Evolutionary conservation across 2,329 filamentous ascomycete genomes (phyloP).

Genomic region (Phialophora macrospora): DNA sequence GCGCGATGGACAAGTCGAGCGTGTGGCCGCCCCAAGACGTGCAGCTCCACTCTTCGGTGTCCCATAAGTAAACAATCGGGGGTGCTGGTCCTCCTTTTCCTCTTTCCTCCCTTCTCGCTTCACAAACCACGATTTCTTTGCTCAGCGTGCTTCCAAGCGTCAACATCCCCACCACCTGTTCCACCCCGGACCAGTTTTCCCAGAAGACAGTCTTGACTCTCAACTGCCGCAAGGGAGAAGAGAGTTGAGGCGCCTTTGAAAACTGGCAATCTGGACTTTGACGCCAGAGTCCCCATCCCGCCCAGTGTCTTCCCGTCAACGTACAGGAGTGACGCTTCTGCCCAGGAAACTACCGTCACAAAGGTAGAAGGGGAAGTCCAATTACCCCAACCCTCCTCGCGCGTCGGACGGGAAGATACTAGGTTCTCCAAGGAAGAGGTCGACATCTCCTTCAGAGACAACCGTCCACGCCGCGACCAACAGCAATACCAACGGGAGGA

Average conservation of each 20-base stretch:
- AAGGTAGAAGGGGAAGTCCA: conserved; percentile 90
- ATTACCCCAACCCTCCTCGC: conserved; percentile 67
- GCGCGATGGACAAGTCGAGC: conserved; percentile 6
- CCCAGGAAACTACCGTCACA: conserved; percentile 66
- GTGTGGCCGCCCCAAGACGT: not conserved
- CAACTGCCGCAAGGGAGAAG: conserved; percentile 41
- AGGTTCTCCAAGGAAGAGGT: conserved; percentile 76
- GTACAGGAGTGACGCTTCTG: conserved; percentile 78
- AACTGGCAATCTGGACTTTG: conserved; percentile 42
- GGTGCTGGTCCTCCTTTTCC: not conserved
- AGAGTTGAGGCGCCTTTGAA: conserved; percentile 40
- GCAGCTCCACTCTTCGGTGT: conserved; percentile 9
- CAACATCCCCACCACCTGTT: conserved; percentile 4
- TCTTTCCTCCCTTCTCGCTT: conserved; percentile 17
- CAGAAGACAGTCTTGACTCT: conserved; percentile 41
- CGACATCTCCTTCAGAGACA: conserved; percentile 77
- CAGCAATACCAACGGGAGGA: conserved; percentile 53
- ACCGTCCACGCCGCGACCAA: conserved; percentile 66
- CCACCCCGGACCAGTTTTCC: conserved; percentile 9
- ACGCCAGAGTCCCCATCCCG: conserved; percentile 90
- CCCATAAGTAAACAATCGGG: conserved; percentile 3
- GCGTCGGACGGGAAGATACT: conserved; percentile 99
- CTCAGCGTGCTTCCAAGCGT: conserved; percentile 21
- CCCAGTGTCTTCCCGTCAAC: conserved; percentile 99
- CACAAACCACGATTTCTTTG: not conserved